Evolutionary conservation across 192 early-diverging fungal species (phyloP).

Genomic region (Rhizoclosmatium globosum): DNA sequence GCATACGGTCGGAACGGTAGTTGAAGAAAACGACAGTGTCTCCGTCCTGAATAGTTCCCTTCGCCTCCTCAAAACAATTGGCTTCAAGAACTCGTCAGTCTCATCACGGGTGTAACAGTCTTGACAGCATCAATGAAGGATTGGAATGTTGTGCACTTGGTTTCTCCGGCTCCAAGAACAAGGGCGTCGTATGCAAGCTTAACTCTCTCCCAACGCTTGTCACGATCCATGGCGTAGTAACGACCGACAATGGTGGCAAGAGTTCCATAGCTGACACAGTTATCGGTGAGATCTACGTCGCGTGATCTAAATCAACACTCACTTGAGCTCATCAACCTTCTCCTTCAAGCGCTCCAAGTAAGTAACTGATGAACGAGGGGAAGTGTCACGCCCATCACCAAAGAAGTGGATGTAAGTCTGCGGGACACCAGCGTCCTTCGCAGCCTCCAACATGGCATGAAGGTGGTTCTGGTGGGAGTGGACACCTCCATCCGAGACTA

Average conservation of each 20-base stretch:
- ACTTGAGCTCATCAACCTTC: conserved; percentile 59
- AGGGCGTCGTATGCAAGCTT: conserved; percentile 94
- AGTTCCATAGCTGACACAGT: conserved; percentile 72
- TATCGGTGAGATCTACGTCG: background rate
- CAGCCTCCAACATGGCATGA: conserved; percentile 79
- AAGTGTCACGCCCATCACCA: conserved; percentile 97
- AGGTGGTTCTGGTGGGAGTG: conserved; percentile 96
- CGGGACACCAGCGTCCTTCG: conserved; percentile 85
- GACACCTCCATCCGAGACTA: conserved; percentile 98
- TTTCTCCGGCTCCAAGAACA: conserved; percentile 75
- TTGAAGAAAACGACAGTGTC: conserved; percentile 99
- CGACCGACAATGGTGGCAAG: conserved; percentile 94
- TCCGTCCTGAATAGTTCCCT: conserved; percentile 80
- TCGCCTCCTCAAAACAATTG: conserved; percentile 84
- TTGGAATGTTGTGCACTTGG: conserved; percentile 20
- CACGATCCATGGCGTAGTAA: conserved; percentile 99
- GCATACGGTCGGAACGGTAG: conserved; percentile 98
- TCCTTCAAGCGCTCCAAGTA: conserved; percentile 71
- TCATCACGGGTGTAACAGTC: conserved; percentile 86
- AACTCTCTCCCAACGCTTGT: conserved; percentile 99
- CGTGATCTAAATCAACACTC: background rate
- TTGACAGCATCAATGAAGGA: conserved; percentile 70
- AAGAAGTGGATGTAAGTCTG: conserved; percentile 94
- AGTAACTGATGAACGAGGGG: conserved; percentile 82
- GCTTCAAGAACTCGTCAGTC: conserved; percentile 99